These are phyloP conservation scores for Laguncularia racemosa DNA, from an alignment of 345 rosid genomes.

Conservation along the genomic window DNA sequence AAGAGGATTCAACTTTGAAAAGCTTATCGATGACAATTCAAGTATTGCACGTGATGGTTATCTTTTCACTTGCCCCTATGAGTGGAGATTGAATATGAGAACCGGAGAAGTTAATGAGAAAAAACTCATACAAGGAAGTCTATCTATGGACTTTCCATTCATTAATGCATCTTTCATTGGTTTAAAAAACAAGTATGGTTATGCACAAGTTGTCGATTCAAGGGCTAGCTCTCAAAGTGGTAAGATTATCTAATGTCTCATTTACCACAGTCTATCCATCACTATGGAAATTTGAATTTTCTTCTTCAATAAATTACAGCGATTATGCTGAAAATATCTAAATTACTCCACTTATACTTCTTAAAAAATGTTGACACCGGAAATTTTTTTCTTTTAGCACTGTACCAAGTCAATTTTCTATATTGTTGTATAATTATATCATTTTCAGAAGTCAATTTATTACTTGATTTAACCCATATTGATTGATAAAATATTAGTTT, in stretches of 20 bases:
- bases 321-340: too few relatives aligned
- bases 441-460: too few relatives aligned
- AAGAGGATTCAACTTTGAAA: slow-evolving; percentile 9
- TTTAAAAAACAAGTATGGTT: slow-evolving; percentile 28
- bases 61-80: slow-evolving; percentile 21
- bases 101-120: slow-evolving; percentile 29
- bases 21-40: background rate
- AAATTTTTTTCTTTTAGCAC: too few relatives aligned
- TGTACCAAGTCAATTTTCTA: too few relatives aligned
- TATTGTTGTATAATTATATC: too few relatives aligned
- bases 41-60: background rate
- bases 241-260: background rate
- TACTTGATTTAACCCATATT: too few relatives aligned
- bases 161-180: slow-evolving; percentile 30
- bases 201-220: slow-evolving; percentile 24
- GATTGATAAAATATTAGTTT: too few relatives aligned
- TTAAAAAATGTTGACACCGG: too few relatives aligned
- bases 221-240: slow-evolving; percentile 37
- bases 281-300: too few relatives aligned
- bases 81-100: slow-evolving; percentile 38
- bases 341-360: too few relatives aligned
- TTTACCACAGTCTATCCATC: too few relatives aligned
- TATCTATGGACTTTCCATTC: slow-evolving; percentile 40
- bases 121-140: slow-evolving; percentile 15
- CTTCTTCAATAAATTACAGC: too few relatives aligned